Base-by-base conservation (phyloP, 2,329 filamentous ascomycete species). In the Exserohilum turcica region DNA sequence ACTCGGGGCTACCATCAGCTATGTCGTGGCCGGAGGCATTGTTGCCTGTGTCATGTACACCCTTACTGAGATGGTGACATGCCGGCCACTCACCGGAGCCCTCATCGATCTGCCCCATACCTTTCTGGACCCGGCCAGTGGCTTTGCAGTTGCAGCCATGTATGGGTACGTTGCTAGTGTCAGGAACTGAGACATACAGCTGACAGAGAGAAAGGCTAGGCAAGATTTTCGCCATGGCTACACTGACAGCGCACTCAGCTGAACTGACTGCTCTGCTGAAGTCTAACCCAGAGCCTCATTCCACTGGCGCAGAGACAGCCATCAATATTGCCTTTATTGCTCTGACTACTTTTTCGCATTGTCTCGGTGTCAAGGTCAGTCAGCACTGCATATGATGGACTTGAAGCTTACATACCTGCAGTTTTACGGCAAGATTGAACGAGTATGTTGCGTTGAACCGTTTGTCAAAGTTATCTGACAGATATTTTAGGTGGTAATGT, bases 361-460 rank as follows among this genome's bases (percentile, higher is more conserved):
- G 64, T 46, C 43, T 66, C 24, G 64, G 64, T 16, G 61, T 67
- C 8, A 63, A 58, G 43, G 63, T 65, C 38, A 43, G 7, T 3
- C 1, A 0, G 13, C 6, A 13, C 9, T 5, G 1, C 8, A 13
- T 6, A 33, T 1, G 21, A 2, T 16, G 1, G 0, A 13, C 31
- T 16, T n/a, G 18, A 19, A 4, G 18, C 47, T 62, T 8, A 63
- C 13, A 28, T 39, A 6, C 1, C 21, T 13, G 5, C 28, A 70
- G 64, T 49, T 72, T 3, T 72, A 72, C 42, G 70, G 69, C 2
- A 65, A 60, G 28, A 56, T 73, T 10, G 70, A 72, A 51, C 56
- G 69, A 33, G 60, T 64, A 47, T 16, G 52, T 37, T 16, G 3
- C n/a, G 4, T 5, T 9, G 21, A 31, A 18, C 9, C 1, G 3